These are phyloP conservation scores for Passalora sequoiae DNA, from an alignment of 2,329 filamentous ascomycete species.

Conservation along the genomic window DNA sequence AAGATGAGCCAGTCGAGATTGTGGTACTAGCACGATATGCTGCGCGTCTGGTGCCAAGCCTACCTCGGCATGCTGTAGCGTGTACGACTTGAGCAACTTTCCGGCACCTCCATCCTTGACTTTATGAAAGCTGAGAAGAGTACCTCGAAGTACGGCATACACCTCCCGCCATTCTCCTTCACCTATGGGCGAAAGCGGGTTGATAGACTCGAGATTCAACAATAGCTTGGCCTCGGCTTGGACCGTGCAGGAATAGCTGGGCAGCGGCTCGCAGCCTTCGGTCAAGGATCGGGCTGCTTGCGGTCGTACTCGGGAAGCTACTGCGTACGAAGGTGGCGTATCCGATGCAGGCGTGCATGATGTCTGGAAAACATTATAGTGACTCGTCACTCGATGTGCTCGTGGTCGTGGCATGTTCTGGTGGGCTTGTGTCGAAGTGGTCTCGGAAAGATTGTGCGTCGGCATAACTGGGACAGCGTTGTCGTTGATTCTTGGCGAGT, in stretches of 20 bases:
- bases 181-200: slow-evolving; percentile 27
- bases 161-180: slow-evolving; percentile 39
- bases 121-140: slow-evolving; percentile 61
- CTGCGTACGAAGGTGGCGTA: slow-evolving; percentile 32
- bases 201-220: slow-evolving; percentile 32
- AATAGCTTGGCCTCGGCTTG: slow-evolving; percentile 29
- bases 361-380: slow-evolving; percentile 35
- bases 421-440: too few relatives aligned
- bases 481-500: too few relatives aligned
- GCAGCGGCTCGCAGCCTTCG: slow-evolving; percentile 28
- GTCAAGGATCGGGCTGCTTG: slow-evolving; percentile 9
- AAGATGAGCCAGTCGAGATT: slow-evolving; percentile 43
- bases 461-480: too few relatives aligned
- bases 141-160: slow-evolving; percentile 62
- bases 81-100: slow-evolving; percentile 61
- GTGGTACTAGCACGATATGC: slow-evolving; percentile 48
- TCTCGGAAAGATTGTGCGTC: too few relatives aligned
- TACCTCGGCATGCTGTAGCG: slow-evolving; percentile 67
- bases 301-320: slow-evolving; percentile 19
- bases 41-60: slow-evolving; percentile 68
- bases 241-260: slow-evolving; percentile 33
- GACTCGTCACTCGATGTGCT: slow-evolving; percentile 28
- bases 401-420: slow-evolving; percentile 7
- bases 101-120: slow-evolving; percentile 55
- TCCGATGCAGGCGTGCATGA: slow-evolving; percentile 28